Conservation (phyloP, 2,329 filamentous ascomycete species). For the Phyllosticta citrichinensis region DNA sequence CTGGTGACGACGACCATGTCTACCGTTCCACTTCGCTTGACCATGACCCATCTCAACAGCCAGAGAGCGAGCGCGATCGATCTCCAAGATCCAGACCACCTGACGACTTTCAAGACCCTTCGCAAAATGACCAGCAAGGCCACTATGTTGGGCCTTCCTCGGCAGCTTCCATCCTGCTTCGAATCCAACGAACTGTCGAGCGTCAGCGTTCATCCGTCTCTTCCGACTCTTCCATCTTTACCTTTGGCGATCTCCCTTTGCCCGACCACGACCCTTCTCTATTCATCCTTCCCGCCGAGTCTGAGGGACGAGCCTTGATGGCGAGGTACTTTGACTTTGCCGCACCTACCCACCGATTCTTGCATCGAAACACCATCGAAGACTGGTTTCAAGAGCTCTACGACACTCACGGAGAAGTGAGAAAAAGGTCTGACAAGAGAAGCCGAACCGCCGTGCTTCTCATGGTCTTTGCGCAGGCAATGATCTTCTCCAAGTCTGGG, state of each 20-base stretch:
- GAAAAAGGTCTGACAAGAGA: conserved; percentile 12
- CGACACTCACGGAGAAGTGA: conserved; percentile 18
- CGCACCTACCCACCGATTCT: conserved; percentile 50
- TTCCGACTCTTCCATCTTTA: conserved; percentile 38
- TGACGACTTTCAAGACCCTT: conserved; percentile 34
- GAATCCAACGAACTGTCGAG: conserved; percentile 38
- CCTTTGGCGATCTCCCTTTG: conserved; percentile 41
- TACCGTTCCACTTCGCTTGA: neutral
- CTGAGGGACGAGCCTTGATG: conserved; percentile 34
- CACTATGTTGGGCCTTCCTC: conserved; percentile 40
- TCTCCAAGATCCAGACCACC: neutral
- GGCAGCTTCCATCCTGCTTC: conserved; percentile 40
- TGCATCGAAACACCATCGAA: conserved; percentile 46
- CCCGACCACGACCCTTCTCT: conserved; percentile 27
- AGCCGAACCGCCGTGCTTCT: conserved; percentile 28
- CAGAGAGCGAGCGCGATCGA: neutral
- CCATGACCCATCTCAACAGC: neutral
- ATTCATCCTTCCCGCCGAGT: conserved; percentile 29
- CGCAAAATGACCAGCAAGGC: conserved; percentile 37
- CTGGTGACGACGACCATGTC: neutral
- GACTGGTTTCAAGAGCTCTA: conserved; percentile 28
- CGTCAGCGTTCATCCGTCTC: conserved; percentile 30
- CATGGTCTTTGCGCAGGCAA: conserved; percentile 28
- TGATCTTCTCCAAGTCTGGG: neutral
- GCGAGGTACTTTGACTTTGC: conserved; percentile 51